phyloP scores from a whole-genome alignment of 2,329 filamentous ascomycete genomes.

The Trichoderma lentiforme region DNA sequence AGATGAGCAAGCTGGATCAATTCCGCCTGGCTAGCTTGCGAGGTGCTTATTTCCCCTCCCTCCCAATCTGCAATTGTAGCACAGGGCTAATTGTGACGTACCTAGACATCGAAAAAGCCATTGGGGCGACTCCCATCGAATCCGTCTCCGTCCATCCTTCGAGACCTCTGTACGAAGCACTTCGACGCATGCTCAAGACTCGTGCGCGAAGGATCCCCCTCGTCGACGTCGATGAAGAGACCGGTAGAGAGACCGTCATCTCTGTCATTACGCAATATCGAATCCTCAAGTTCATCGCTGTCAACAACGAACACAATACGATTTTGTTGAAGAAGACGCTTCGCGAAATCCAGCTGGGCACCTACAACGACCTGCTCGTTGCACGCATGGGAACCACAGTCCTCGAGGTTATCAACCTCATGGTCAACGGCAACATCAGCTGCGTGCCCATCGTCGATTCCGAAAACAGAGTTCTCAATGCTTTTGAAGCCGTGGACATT shows the following conservation, averaged over 20 bases:
- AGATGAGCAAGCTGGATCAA: constrained; percentile 84
- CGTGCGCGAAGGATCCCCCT: constrained; percentile 90
- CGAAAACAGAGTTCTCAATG: constrained; percentile 76
- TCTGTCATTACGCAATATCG: constrained; percentile 98
- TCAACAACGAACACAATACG: constrained; percentile 83
- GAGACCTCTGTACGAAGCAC: constrained; percentile 89
- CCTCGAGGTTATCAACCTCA: constrained; percentile 87
- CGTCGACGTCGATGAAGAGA: constrained; percentile 92
- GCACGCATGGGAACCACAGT: constrained; percentile 87
- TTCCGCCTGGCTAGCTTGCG: constrained; percentile 88
- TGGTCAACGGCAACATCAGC: constrained; percentile 91
- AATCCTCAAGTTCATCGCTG: constrained; percentile 96
- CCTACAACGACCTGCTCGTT: constrained; percentile 76
- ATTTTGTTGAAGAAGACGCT: constrained; percentile 85
- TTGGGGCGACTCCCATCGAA: constrained; percentile 86
- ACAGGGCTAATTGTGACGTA: constrained; percentile 22
- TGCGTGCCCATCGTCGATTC: constrained; percentile 89
- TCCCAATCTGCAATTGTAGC: neutral
- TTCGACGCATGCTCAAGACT: constrained; percentile 88
- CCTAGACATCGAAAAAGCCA: constrained; percentile 91
- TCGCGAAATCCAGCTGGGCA: constrained; percentile 78
- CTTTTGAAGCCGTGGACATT: constrained; percentile 97
- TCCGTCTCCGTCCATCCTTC: constrained; percentile 94
- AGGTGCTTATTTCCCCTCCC: constrained; percentile 52
- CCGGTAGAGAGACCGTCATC: constrained; percentile 84